phyloP scores from a whole-genome alignment of 1,284 basidiomycete species.

The Heterobasidion parviporum region DNA sequence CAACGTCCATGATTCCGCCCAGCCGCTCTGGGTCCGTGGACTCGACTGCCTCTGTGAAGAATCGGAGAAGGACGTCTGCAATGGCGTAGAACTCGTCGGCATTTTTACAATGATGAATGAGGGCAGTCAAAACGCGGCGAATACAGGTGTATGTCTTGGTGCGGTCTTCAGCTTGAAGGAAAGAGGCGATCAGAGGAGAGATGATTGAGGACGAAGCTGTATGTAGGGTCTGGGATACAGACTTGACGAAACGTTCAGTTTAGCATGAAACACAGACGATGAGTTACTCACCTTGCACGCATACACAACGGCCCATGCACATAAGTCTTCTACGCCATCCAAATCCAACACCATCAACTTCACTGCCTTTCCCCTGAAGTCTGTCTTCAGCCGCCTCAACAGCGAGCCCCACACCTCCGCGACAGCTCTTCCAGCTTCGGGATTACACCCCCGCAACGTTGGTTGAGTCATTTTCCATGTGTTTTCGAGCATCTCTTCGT shows the following conservation, averaged over 20 bases:
- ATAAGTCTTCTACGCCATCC: conserved; percentile 46
- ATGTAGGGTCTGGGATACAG: conserved; percentile 72
- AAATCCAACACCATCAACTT: conserved; percentile 35
- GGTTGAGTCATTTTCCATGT: conserved; percentile 46
- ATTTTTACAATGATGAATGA: conserved; percentile 73
- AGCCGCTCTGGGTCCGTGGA: conserved; percentile 16
- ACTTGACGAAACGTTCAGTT: conserved; percentile 12
- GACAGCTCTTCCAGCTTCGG: conserved; percentile 61
- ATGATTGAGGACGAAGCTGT: conserved; percentile 65
- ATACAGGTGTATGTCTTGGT: conserved; percentile 45
- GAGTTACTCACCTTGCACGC: conserved; percentile 56
- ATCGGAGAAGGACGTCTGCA: conserved; percentile 42
- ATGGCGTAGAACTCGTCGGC: conserved; percentile 56
- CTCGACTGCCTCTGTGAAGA: conserved; percentile 18
- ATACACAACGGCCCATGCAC: conserved; percentile 60
- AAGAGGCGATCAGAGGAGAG: conserved; percentile 40
- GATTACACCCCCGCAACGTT: conserved; percentile 47
- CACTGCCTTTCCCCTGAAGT: conserved; percentile 43
- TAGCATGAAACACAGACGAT: no score
- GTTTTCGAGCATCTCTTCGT: conserved; percentile 37
- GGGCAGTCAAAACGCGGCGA: conserved; percentile 66
- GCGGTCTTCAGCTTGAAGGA: conserved; percentile 34
- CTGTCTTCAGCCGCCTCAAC: conserved; percentile 52
- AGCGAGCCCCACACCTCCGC: conserved; percentile 75
- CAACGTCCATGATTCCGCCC: conserved; percentile 20